phyloP scores from a whole-genome alignment of 805 yeast genomes.

The Suhomyces xylopsoci region DNA sequence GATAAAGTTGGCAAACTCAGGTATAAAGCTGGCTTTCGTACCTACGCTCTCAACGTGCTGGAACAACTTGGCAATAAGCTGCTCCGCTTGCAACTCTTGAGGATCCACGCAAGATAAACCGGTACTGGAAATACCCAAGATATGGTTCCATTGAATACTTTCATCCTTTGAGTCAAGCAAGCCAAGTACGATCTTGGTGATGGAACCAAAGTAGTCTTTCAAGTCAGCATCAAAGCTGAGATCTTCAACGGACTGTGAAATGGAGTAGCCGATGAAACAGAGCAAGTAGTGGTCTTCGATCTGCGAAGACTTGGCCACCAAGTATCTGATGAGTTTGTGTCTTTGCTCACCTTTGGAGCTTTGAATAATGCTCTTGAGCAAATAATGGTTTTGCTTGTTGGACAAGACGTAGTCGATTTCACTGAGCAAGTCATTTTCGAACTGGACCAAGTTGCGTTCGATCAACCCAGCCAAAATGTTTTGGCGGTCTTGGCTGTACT shows the following conservation, averaged over 20 bases:
- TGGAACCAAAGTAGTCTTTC: conserved; percentile 7
- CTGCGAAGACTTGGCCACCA: conserved; percentile 7
- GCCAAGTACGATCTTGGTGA: conserved; percentile 14
- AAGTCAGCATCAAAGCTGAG: background rate
- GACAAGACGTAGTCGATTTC: conserved; percentile 8
- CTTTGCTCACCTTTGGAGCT: conserved; percentile 1
- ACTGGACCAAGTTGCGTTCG: conserved; percentile 8
- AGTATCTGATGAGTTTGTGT: conserved; percentile 6
- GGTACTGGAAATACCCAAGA: conserved; percentile 15
- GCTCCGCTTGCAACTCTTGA: conserved; percentile 5
- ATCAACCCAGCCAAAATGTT: conserved; percentile 8
- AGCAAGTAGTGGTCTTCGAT: conserved; percentile 15
- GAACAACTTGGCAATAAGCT: conserved; percentile 10
- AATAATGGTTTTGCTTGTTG: conserved; percentile 7
- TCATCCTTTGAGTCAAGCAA: background rate
- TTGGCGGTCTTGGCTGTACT: conserved; percentile 1
- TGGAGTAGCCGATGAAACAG: conserved; percentile 18
- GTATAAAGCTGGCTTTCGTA: conserved; percentile 27
- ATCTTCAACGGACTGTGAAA: conserved; percentile 4
- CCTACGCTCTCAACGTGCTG: conserved; percentile 16
- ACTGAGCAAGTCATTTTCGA: conserved; percentile 4
- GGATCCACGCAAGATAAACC: conserved; percentile 9
- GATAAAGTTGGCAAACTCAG: conserved; percentile 28
- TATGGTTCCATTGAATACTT: conserved; percentile 14
- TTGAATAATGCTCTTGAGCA: conserved; percentile 15